A percentile compares a stretch with the other conserved stretches of the same genome.
Evolutionary conservation across 2,329 filamentous ascomycete species (phyloP).

Genomic region (Pyrenochaeta sp.): DNA sequence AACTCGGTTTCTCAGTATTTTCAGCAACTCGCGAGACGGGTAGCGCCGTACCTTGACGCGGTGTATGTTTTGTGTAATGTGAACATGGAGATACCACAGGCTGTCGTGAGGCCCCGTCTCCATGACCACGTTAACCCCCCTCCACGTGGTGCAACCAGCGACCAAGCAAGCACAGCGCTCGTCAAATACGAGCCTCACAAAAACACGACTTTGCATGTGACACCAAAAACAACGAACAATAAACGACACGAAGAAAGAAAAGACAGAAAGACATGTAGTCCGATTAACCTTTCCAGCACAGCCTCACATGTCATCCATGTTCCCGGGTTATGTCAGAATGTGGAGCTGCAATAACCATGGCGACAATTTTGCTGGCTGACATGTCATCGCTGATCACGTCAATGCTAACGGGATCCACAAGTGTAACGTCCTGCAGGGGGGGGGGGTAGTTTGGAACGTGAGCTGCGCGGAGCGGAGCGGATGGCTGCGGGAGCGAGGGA

Average conservation of each 20-base stretch:
- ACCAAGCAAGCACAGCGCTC: not conserved
- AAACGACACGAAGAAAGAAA: not conserved
- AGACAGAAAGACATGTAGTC: conserved; percentile 13
- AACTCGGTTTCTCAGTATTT: not conserved
- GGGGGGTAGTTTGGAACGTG: too few species aligned
- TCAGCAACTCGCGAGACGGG: too few species aligned
- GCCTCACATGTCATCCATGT: not conserved
- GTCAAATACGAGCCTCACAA: too few species aligned
- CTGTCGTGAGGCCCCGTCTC: not conserved
- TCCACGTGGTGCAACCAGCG: conserved; percentile 3
- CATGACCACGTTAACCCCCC: not conserved
- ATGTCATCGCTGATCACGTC: conserved; percentile 1
- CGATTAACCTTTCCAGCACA: conserved; percentile 5
- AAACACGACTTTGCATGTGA: too few species aligned
- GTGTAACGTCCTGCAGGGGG: too few species aligned
- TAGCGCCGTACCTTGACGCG: not conserved
- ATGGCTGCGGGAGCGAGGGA: too few species aligned
- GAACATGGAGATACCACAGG: not conserved
- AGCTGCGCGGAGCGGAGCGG: too few species aligned
- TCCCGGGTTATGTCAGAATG: too few species aligned
- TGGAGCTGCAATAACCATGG: too few species aligned
- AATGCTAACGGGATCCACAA: too few species aligned
- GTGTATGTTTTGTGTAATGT: not conserved
- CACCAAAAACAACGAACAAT: too few species aligned
- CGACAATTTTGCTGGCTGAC: too few species aligned